Percentiles rank a stretch among this genome's conserved stretches.
Evolutionary conservation across 1,139 yeast species (phyloP).

Genomic region (Chernovozyma aurita): DNA sequence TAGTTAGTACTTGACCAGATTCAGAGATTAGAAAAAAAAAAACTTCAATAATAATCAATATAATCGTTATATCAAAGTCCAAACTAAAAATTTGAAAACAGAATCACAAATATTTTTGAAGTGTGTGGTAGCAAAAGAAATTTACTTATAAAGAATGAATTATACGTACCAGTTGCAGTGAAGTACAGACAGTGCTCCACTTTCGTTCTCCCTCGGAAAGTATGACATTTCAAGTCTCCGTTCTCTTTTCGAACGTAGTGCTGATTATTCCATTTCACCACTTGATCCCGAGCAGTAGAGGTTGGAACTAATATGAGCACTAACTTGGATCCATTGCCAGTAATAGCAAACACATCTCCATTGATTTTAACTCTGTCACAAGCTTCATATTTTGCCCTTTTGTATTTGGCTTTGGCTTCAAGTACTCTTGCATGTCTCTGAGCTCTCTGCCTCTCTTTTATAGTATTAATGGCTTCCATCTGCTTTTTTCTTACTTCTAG

Average conservation of each 20-base stretch:
- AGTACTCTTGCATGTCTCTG: constrained; percentile 10
- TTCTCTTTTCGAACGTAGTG: constrained; percentile 20
- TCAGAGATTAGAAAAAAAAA: too few species aligned
- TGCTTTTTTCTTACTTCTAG: constrained; percentile 12
- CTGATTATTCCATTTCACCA: constrained; percentile 27
- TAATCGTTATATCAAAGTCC: too few species aligned
- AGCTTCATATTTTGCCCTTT: constrained; percentile 25
- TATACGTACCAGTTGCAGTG: constrained; percentile 37
- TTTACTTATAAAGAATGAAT: too few species aligned
- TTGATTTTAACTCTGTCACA: constrained; percentile 36
- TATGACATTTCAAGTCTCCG: constrained; percentile 25
- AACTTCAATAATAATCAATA: too few species aligned
- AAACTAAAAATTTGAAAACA: too few species aligned
- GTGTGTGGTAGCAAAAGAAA: too few species aligned
- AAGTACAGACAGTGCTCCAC: constrained; percentile 35
- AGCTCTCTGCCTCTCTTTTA: constrained; percentile 15
- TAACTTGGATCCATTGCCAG: constrained; percentile 28
- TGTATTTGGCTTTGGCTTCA: constrained; percentile 18
- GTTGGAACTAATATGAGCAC: constrained; percentile 23
- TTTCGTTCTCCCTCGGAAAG: constrained; percentile 12
- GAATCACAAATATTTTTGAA: too few species aligned
- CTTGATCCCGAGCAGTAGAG: constrained; percentile 8
- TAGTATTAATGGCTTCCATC: constrained; percentile 12
- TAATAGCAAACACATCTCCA: constrained; percentile 31
- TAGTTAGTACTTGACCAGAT: too few species aligned